Conservation (phyloP, 306 rosid species). For the Quercus cerris region DNA sequence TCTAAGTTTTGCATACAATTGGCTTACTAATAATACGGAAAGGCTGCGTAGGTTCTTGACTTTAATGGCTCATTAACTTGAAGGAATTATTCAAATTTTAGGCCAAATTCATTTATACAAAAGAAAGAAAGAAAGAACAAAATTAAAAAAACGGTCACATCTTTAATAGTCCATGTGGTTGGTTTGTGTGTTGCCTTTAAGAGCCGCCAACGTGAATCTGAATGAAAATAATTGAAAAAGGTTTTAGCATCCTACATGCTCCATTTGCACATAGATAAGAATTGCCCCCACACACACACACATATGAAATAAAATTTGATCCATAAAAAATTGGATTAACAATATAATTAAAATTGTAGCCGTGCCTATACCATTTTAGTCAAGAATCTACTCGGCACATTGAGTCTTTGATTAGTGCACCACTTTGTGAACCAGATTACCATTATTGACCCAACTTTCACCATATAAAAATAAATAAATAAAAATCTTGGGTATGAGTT, state of each 20-base stretch:
- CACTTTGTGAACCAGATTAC: slow-evolving; percentile 26
- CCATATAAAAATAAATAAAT: too few relatives aligned
- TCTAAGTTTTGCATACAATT: too few relatives aligned
- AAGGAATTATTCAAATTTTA: too few relatives aligned
- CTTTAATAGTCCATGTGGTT: background rate
- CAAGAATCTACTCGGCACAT: slow-evolving; percentile 18
- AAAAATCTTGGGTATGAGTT: background rate
- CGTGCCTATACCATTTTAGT: background rate
- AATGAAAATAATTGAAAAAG: background rate
- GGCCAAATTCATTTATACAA: too few relatives aligned
- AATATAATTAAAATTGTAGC: background rate
- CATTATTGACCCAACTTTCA: slow-evolving; percentile 35
- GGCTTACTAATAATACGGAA: too few relatives aligned
- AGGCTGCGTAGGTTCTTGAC: too few relatives aligned
- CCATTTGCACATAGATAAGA: background rate
- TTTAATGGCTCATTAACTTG: too few relatives aligned
- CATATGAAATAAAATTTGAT: background rate
- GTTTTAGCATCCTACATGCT: background rate
- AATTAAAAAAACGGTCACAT: too few relatives aligned
- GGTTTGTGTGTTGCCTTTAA: background rate
- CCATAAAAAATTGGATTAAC: background rate
- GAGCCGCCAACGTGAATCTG: background rate
- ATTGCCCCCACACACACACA: too few relatives aligned
- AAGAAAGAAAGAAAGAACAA: too few relatives aligned
- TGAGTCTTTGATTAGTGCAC: slow-evolving; percentile 23